These are phyloP conservation scores for Chara braunii DNA, from an alignment of 139 green algal genomes.

Conservation along the genomic window DNA sequence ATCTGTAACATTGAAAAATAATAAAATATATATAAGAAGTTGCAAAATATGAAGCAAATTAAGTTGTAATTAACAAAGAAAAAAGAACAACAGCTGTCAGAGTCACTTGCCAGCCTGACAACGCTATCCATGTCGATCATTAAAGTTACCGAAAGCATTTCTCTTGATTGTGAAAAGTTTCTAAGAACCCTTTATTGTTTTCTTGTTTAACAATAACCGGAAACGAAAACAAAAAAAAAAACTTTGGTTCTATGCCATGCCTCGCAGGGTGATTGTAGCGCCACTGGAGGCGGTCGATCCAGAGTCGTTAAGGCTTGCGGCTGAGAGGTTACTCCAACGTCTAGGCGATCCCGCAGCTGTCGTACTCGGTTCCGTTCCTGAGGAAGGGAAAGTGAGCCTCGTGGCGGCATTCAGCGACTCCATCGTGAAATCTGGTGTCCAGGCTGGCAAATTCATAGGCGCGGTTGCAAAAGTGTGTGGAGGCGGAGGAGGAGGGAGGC, in stretches of 20 bases:
- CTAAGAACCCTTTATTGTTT: too few species aligned
- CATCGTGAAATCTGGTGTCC: conserved; percentile 54
- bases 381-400: conserved; percentile 39
- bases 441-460: conserved; percentile 79
- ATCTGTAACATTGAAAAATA: too few species aligned
- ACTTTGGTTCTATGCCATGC: conserved; percentile 22
- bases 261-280: conserved; percentile 58
- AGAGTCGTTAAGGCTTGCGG: conserved; percentile 57
- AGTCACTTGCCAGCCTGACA: too few species aligned
- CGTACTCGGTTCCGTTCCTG: conserved; percentile 52
- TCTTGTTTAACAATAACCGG: too few species aligned
- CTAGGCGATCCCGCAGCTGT: conserved; percentile 66
- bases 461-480: conserved; percentile 78
- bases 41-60: too few species aligned
- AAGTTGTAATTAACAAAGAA: too few species aligned
- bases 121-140: too few species aligned
- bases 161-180: too few species aligned
- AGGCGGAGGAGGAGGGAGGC: conserved; percentile 78
- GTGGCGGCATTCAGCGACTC: conserved; percentile 30
- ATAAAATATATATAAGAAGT: too few species aligned
- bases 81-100: too few species aligned
- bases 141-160: too few species aligned
- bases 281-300: conserved; percentile 64
- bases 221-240: too few species aligned
- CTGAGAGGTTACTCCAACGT: conserved; percentile 47